Base-by-base conservation (phyloP, 2,329 filamentous ascomycete species). In the Orbilia blumenaviensis region DNA sequence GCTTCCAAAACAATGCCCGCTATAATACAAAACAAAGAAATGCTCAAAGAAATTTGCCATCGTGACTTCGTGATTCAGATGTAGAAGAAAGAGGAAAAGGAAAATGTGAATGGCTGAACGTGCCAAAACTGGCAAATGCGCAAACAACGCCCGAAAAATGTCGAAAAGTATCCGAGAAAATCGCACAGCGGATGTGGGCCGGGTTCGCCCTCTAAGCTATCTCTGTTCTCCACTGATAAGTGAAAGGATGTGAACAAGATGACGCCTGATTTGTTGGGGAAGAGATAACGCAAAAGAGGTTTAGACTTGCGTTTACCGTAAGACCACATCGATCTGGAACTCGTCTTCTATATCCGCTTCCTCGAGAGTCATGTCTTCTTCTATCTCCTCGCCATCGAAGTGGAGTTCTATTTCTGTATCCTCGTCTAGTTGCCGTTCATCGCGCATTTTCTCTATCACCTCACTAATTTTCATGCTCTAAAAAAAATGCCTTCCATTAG, bases 341-440 rank as follows among this genome's bases (percentile, higher is more conserved):
- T 89, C 87, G 85, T 98, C 98, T 50, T 89, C 86, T 81, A 99
- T 88, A 81, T 88, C 89, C 82, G 99, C 96, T 84, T 99, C 95
- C 66, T 99, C 87, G 83, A 99, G 95, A 79, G 95, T 91, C 83
- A 91, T 90, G 87, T 99, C 98, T 88, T 95, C 94, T 78, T 91
- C 87, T 16, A 76, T 41, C 23, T 76, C 72, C 18, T 76, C 72
- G 34, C 72, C 72, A 50, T 76, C 72, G 41, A 76, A 76, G 23
- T 25, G 64, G 29, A 76, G 25, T 23, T 69, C 72, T 8, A 76
- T 54, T n/a, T 69, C 64, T 12, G 64, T 66, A n/a, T 69, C 72
- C 23, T 76, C 72, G 32, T 76, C 72, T 7, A 76, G 27, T 6
- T 66, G 36, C 42, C 72, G 38, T 38, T 64, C 58, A 0, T 66